Evolutionary conservation across 495 filamentous ascomycete genomes (phyloP), one percentile per base, ranked within the genome.

Genomic region (Cladorrhinum samala): DNA sequence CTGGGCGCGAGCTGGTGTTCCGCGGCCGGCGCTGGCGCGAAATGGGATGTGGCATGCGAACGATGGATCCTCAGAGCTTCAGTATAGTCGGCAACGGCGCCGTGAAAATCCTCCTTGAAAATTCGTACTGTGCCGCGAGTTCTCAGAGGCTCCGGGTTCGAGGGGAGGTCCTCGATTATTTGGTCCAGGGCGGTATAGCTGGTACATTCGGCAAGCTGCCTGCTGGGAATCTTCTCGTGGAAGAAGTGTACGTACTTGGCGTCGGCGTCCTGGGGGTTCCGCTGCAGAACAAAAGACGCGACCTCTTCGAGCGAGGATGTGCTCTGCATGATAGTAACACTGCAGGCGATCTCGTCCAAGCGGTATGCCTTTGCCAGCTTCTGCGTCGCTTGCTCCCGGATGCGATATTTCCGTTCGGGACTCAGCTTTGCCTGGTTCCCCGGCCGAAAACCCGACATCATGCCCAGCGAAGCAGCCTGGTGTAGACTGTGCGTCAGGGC

Each of bases 161-260:
- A 71, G 9, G 85, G 82, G 13, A 77, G 66, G 24, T 80, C 78
- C 13, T 69, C 68, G 40, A 88, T 84, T 40, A 89, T 78, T 43
- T 86, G 77, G 68, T 87, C 73, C 54, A 91, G 66, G 1, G 79
- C 74, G 40, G 74, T 67, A 21, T 90, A 68, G 38, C 77, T 81
- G 5, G 87, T 90, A 64, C 76, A 87, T 59, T 89, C 80, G 44
- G 83, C 87, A 56, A 91, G 76, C 69, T 87, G 84, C 21, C 87
- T 72, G 11, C 80, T 84, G 1, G 87, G 87, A 37, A 91, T 91
- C 73, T 90, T 91, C 61, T 91, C 88, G 68, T 91, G 87, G 64
- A 91, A 91, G 68, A 91, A 91, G 58, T 91, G 85, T 3, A 91
- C 87, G 55, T 91, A 91, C 57, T 85, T 86, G 24, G 85, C 87